Base-by-base conservation (phyloP, 805 yeast species). In the Brettanomyces anomalus region DNA sequence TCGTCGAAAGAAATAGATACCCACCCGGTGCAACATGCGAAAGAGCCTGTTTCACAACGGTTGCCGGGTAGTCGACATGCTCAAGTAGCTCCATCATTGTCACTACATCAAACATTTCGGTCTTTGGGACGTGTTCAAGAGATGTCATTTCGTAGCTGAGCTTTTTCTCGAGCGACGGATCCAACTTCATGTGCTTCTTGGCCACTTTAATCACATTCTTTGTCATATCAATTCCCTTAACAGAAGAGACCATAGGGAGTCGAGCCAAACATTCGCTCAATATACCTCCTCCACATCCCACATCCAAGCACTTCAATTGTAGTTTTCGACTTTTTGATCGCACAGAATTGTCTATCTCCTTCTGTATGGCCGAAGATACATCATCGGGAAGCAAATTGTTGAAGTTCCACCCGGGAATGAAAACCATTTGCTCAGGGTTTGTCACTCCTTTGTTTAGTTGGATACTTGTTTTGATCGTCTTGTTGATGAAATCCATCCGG, bases 241-340 rank as follows among this genome's bases (percentile, higher is more conserved):
- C 96, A 1, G 66, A 57, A 10, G 68, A 57, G 4, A 86, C 76
- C 45, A 74, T 73, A 4, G 74, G 72, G 51, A 85, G 64, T 50
- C 99, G 68, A 0, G 95, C 96, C 56, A 93, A 61, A 0, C 90
- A 80, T 58, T 93, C 99, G 4, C 89, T 68, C 16, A 93, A 65
- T 20, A 93, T 80, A 0, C 98, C 99, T n/a, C 98, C 99, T 16
- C 99, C 99, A 60, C 98, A 93, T 1, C 99, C 99, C 42, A 93
- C 79, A 57, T 93, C 99, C 43, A 93, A 65, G 1, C 79, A 88
- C 14, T 61, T 59, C 41, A 78, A 65, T 37, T 71, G 64, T 43
- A 72, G 50, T 3, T 58, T 46, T 3, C 43, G 45, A 35, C 65
- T 62, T 24, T 64, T 54, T 32, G 62, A 63, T 8, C 67, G 69